Evolutionary conservation across 805 yeast species (phyloP).

Genomic region (Spathaspora boniae): DNA sequence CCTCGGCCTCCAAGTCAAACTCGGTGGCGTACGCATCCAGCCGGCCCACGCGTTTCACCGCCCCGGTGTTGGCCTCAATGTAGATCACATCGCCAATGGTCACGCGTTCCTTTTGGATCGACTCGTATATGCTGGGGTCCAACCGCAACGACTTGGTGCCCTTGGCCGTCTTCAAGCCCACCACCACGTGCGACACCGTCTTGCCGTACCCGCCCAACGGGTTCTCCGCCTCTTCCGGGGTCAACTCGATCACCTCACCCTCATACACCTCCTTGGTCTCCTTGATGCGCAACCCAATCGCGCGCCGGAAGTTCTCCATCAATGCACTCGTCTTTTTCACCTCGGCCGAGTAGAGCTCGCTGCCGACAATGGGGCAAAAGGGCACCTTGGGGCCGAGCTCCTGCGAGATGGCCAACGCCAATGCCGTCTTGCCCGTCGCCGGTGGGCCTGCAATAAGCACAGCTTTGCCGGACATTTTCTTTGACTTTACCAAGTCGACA

Average conservation of each 20-base stretch:
- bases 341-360: constrained; percentile 92
- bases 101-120: constrained; percentile 92
- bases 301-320: constrained; percentile 95
- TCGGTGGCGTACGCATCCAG: constrained; percentile 99
- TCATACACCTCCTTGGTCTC: constrained; percentile 97
- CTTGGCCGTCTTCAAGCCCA: constrained; percentile 88
- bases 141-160: constrained; percentile 86
- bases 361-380: constrained; percentile 94
- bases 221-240: constrained; percentile 94
- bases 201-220: constrained; percentile 98
- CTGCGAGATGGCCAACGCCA: constrained; percentile 93
- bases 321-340: constrained; percentile 94
- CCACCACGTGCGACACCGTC: constrained; percentile 89
- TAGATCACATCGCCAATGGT: constrained; percentile 95
- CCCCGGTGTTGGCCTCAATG: constrained; percentile 96
- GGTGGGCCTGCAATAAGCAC: constrained; percentile 95
- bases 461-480: constrained; percentile 95
- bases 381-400: constrained; percentile 97
- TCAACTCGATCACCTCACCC: constrained; percentile 94
- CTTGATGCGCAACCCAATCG: constrained; percentile 92
- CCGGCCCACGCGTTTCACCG: constrained; percentile 95
- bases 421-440: constrained; percentile 97
- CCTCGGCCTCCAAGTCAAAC: constrained; percentile 97
- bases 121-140: constrained; percentile 90
- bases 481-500: constrained; percentile 88